phyloP scores from a whole-genome alignment of 768 basidiomycete genomes.

The Galerina sulciceps region DNA sequence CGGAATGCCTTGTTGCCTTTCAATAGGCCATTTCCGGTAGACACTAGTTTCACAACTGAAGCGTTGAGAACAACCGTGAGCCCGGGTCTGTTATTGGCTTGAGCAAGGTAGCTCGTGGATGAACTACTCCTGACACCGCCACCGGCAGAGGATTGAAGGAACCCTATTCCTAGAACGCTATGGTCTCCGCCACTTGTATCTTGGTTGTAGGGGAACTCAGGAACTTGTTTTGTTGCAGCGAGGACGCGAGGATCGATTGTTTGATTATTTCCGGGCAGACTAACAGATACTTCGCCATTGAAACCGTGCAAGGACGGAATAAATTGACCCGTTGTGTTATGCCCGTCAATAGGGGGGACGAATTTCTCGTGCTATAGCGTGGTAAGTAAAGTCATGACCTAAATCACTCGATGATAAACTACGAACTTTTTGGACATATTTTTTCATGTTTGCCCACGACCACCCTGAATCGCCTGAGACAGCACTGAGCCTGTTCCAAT shows the following conservation, averaged over 20 bases:
- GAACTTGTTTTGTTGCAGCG: slow-evolving; percentile 27
- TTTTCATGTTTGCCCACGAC: slow-evolving; percentile 33
- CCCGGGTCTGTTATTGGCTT: slow-evolving; percentile 5
- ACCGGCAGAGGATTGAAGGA: slow-evolving; percentile 7
- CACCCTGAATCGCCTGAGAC: slow-evolving; percentile 51
- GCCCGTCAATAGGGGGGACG: slow-evolving; percentile 30
- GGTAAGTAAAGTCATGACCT: no score
- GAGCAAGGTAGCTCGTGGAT: slow-evolving; percentile 10
- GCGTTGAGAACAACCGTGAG: slow-evolving; percentile 17
- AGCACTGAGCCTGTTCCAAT: slow-evolving; percentile 56
- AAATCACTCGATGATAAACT: background rate
- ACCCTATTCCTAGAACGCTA: slow-evolving; percentile 15
- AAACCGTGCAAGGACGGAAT: slow-evolving; percentile 31
- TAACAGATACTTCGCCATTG: slow-evolving; percentile 26
- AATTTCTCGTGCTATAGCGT: slow-evolving; percentile 32
- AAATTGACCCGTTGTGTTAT: slow-evolving; percentile 32
- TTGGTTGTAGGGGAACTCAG: slow-evolving; percentile 38
- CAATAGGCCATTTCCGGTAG: slow-evolving; percentile 5
- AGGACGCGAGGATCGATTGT: slow-evolving; percentile 26
- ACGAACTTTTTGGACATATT: slow-evolving; percentile 27
- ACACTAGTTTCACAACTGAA: slow-evolving; percentile 20
- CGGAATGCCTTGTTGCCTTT: slow-evolving; percentile 19
- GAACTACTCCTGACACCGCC: slow-evolving; percentile 17
- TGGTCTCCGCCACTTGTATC: slow-evolving; percentile 15
- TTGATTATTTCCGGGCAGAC: slow-evolving; percentile 26